Conservation (phyloP, 306 rosid species). For the Gastrolobium bilobum region DNA sequence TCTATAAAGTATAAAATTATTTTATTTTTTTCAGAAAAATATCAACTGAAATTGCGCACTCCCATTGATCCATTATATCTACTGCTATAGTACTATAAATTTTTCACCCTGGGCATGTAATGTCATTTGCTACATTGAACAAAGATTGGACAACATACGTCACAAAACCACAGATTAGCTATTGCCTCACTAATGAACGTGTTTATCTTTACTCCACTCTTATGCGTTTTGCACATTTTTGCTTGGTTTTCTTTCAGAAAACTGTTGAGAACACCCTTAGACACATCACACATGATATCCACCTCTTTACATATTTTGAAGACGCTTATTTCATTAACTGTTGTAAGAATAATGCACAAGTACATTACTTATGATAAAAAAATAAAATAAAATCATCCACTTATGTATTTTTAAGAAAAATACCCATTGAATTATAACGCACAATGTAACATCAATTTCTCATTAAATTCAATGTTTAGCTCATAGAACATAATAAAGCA, state of each 20-base stretch:
- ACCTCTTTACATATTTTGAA: no score
- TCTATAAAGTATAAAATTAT: no score
- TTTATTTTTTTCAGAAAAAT: no score
- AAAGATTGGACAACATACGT: not conserved
- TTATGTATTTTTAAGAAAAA: not conserved
- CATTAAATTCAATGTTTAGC: not conserved
- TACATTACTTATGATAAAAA: not conserved
- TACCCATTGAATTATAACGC: not conserved
- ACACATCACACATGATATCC: no score
- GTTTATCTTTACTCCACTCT: not conserved
- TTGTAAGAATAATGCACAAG: not conserved
- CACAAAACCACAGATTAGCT: not conserved
- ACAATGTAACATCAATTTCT: not conserved
- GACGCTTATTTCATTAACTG: not conserved
- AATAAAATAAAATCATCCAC: not conserved
- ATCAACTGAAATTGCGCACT: no score
- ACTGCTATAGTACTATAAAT: no score
- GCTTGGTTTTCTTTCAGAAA: no score
- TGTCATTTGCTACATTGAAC: not conserved
- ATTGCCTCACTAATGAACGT: not conserved
- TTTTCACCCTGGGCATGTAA: not conserved
- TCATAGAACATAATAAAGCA: no score
- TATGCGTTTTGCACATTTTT: no score
- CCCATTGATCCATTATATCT: no score
- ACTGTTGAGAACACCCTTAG: no score